Conservation (phyloP, 192 early-diverging fungal species). For the Coemansia sp. region DNA sequence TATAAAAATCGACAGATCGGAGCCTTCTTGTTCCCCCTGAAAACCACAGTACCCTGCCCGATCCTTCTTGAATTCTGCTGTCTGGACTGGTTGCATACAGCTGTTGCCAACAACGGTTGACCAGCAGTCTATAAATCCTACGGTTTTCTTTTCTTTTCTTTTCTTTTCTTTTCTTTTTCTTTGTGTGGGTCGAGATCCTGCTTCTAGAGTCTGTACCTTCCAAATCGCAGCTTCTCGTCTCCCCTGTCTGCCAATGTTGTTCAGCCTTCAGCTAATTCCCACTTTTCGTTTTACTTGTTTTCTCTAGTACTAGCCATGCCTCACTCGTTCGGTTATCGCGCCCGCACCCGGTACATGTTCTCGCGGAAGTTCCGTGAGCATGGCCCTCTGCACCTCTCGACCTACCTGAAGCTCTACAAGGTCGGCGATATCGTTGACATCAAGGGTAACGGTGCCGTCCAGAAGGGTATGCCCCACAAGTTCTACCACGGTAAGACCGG, state of each 20-base stretch:
- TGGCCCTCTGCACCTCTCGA: slow-evolving; percentile 91
- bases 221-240: too few relatives aligned
- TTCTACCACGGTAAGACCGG: slow-evolving; percentile 99
- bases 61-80: too few relatives aligned
- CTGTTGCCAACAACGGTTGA: too few relatives aligned
- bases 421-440: slow-evolving; percentile 99
- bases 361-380: slow-evolving; percentile 94
- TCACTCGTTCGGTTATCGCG: slow-evolving; percentile 91
- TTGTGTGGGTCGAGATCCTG: too few relatives aligned
- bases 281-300: neutral
- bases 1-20: neutral
- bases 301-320: slow-evolving; percentile 61
- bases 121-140: too few relatives aligned
- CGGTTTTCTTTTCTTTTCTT: too few relatives aligned
- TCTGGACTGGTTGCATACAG: too few relatives aligned
- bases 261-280: neutral
- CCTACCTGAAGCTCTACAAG: slow-evolving; percentile 98
- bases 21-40: neutral
- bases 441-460: slow-evolving; percentile 98
- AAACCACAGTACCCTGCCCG: too few relatives aligned
- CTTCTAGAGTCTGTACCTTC: too few relatives aligned
- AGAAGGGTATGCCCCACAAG: slow-evolving; percentile 99
- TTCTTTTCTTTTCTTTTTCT: too few relatives aligned
- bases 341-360: slow-evolving; percentile 98
- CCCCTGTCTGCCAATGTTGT: neutral